Evolutionary conservation across 257 asterid genomes (phyloP), one percentile per base, ranked within the genome.

Genomic region (Solanum corneliomulleri): DNA sequence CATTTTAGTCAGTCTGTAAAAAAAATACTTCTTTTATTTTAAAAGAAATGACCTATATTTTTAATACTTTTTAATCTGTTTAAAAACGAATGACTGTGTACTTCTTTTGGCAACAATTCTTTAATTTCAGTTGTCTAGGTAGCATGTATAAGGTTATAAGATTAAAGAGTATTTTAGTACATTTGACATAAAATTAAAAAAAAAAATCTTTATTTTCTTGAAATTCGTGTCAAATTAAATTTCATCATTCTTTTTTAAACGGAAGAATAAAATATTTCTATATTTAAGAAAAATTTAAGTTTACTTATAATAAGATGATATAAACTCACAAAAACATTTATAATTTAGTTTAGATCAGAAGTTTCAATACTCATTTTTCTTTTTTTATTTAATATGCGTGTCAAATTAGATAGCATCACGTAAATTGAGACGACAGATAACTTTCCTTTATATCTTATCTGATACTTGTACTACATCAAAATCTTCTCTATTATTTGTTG

Each of bases 401-500:
- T 4, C 14, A 62, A 62, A 2, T 62, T 8, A 62, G 11, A 62
- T n/a, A n/a, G n/a, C 0, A 62, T 62, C 29, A 0, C 4, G 2
- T 64, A n/a, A 64, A 12, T 5, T 64, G 9, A 64, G 9, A 64
- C 18, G 1, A 2, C 3, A 1, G 0, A 62, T 0, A 62, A 0
- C 3, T 68, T 27, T 29, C 21, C 11, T 75, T 12, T 41, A 9
- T 14, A 77, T 45, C 92, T 88, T 89, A 88, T 91, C 90, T 90
- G 91, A 85, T 89, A 62, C 88, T 88, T 90, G 86, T 90, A 78
- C 88, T 89, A 85, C 89, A 89, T 91, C 84, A 91, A 91, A 86
- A 87, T 78, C 84, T 87, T 56, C 87, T 89, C 85, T 85, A 88
- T 89, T 89, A 93, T 89, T 90, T 92, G 91, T 89, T 91, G 84